These are phyloP conservation scores for Termitomyces sp. DNA, from an alignment of 768 basidiomycete genomes.

Conservation along the genomic window DNA sequence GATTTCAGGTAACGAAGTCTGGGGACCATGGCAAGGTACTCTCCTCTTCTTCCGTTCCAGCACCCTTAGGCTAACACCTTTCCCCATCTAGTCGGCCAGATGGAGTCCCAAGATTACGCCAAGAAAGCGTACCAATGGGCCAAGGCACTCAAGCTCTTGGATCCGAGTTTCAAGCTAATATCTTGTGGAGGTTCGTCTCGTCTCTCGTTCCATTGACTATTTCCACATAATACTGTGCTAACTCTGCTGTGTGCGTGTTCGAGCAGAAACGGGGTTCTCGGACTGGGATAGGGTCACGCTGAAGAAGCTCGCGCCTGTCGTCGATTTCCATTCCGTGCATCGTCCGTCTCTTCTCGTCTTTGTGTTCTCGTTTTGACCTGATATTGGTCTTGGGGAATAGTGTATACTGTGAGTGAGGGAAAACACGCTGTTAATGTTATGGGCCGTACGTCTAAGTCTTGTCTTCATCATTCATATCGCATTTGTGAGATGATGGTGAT, in stretches of 20 bases:
- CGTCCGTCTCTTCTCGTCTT: constrained; percentile 15
- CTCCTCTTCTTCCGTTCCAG: background rate
- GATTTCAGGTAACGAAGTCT: constrained; percentile 49
- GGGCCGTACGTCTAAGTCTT: constrained; percentile 30
- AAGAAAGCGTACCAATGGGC: constrained; percentile 57
- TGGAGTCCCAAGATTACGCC: constrained; percentile 48
- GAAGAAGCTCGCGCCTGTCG: constrained; percentile 35
- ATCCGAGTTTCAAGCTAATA: constrained; percentile 48
- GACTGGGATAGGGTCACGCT: constrained; percentile 39
- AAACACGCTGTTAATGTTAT: constrained; percentile 49
- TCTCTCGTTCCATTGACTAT: background rate
- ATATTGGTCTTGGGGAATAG: constrained; percentile 12
- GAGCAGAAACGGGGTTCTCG: constrained; percentile 31
- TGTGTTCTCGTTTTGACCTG: background rate
- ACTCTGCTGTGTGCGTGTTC: background rate
- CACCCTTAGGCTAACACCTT: too few species aligned
- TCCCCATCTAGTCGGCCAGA: constrained; percentile 42
- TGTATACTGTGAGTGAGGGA: constrained; percentile 35
- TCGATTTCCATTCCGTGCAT: constrained; percentile 47
- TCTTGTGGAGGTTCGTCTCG: constrained; percentile 43
- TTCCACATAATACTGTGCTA: background rate
- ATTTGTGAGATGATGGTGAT: background rate
- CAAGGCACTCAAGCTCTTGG: constrained; percentile 50
- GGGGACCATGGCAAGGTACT: constrained; percentile 46
- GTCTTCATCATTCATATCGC: background rate